Conservation (phyloP, 2,329 filamentous ascomycete species). For the Domatiomyces globalis region DNA sequence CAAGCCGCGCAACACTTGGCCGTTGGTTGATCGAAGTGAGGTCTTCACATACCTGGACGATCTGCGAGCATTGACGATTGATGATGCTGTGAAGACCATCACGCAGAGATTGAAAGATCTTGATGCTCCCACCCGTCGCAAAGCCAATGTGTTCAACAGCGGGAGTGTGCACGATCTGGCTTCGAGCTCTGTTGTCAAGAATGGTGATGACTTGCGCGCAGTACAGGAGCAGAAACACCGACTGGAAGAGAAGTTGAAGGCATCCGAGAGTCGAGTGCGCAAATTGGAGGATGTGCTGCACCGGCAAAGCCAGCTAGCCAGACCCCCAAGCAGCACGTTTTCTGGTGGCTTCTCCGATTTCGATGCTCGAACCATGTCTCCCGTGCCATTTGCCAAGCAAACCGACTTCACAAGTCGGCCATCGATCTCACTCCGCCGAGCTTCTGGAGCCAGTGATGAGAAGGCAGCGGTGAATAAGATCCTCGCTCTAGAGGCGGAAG, state of each 20-base stretch:
- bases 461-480: constrained; percentile 47
- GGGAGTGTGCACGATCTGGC: constrained; percentile 89
- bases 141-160: constrained; percentile 83
- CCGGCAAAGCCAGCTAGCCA: constrained; percentile 51
- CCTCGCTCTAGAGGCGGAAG: constrained; percentile 59
- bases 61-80: constrained; percentile 51
- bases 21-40: constrained; percentile 58
- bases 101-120: constrained; percentile 65
- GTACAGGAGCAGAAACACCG: constrained; percentile 73
- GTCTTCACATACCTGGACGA: constrained; percentile 57
- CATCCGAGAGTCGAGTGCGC: constrained; percentile 77
- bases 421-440: constrained; percentile 47
- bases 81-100: constrained; percentile 55
- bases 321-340: constrained; percentile 39
- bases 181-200: constrained; percentile 69
- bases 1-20: constrained; percentile 70
- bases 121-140: constrained; percentile 66
- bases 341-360: constrained; percentile 27
- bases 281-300: constrained; percentile 87
- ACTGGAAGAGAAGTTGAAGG: constrained; percentile 58
- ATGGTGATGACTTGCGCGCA: constrained; percentile 62
- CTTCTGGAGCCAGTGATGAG: constrained; percentile 45
- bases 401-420: constrained; percentile 43
- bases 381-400: constrained; percentile 20
- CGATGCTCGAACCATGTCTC: constrained; percentile 24